A percentile compares a stretch with the other conserved stretches of the same genome.
Conservation (phyloP, 139 green algal species). For the Trebouxia sp. region DNA sequence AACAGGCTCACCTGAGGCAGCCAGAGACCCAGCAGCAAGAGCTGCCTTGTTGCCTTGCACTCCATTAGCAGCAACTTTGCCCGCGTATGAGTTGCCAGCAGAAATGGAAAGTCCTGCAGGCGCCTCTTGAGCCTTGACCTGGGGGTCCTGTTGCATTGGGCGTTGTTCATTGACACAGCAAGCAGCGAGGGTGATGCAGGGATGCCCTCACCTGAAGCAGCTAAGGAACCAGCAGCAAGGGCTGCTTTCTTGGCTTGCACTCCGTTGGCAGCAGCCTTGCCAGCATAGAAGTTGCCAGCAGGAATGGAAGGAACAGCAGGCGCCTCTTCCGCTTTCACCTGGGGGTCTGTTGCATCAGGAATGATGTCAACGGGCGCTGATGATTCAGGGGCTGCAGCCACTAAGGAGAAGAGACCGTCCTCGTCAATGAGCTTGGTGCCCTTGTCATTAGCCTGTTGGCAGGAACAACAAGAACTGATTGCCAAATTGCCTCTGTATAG, state of each 20-base stretch:
- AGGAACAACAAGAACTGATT: no score
- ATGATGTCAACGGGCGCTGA: not conserved
- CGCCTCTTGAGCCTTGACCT: not conserved
- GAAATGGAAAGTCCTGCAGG: not conserved
- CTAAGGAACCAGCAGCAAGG: not conserved
- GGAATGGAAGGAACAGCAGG: not conserved
- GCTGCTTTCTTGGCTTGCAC: not conserved
- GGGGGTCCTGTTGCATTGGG: not conserved
- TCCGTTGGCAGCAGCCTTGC: not conserved
- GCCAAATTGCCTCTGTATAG: no score
- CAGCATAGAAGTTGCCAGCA: conserved; percentile 12
- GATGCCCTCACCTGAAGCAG: conserved; percentile 31
- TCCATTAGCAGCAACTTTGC: not conserved
- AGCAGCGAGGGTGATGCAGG: conserved; percentile 8
- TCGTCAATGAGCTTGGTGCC: conserved; percentile 80
- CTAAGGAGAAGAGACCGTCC: conserved; percentile 80
- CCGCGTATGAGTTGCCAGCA: not conserved
- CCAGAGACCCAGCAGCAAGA: not conserved
- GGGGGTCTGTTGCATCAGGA: not conserved
- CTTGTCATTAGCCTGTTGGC: conserved; percentile 55
- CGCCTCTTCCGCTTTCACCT: not conserved
- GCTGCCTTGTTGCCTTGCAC: not conserved
- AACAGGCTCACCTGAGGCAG: conserved; percentile 31
- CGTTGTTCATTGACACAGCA: not conserved
- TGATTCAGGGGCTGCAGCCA: conserved; percentile 52